A percentile compares a stretch with the other conserved stretches of the same genome.
Conservation (phyloP, 1,139 yeast species). For the Diutina sp. region DNA sequence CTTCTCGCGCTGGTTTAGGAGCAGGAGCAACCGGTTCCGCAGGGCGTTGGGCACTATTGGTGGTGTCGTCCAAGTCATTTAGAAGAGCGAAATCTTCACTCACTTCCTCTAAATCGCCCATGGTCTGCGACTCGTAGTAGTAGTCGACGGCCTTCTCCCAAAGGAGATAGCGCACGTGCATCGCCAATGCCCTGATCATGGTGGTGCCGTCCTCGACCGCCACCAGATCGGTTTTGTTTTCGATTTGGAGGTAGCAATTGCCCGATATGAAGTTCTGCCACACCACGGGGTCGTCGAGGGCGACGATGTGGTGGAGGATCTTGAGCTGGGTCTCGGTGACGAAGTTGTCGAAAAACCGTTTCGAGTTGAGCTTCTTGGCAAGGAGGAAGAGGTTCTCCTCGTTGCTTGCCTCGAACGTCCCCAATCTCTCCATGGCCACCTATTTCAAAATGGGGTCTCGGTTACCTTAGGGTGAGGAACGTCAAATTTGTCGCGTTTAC, state of each 20-base stretch:
- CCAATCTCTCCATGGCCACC: slow-evolving; percentile 1
- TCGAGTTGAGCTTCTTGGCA: slow-evolving; percentile 33
- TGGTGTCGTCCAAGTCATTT: slow-evolving; percentile 17
- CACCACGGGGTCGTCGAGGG: slow-evolving; percentile 17
- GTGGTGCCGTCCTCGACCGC: slow-evolving; percentile 35
- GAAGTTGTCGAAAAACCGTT: slow-evolving; percentile 43
- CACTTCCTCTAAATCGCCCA: slow-evolving; percentile 16
- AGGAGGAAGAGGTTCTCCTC: slow-evolving; percentile 21
- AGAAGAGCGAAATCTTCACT: slow-evolving; percentile 26
- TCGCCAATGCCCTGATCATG: slow-evolving; percentile 42
- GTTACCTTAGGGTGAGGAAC: background rate
- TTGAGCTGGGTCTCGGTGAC: slow-evolving; percentile 51
- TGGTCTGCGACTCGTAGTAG: slow-evolving; percentile 15
- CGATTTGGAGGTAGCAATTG: slow-evolving; percentile 41
- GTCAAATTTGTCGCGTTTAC: background rate
- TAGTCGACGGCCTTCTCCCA: slow-evolving; percentile 67
- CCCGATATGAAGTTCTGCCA: slow-evolving; percentile 49
- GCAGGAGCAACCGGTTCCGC: slow-evolving; percentile 6
- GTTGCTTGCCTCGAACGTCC: background rate
- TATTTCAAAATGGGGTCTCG: too few species aligned
- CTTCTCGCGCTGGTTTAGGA: slow-evolving; percentile 8
- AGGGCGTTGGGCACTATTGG: background rate
- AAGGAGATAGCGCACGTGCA: slow-evolving; percentile 53
- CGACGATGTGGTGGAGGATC: slow-evolving; percentile 32
- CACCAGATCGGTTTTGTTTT: slow-evolving; percentile 50